A percentile compares a stretch with the other conserved stretches of the same genome.
Evolutionary conservation across 768 basidiomycete genomes (phyloP).

Genomic region (Pleurotus salmoneostramineus): DNA sequence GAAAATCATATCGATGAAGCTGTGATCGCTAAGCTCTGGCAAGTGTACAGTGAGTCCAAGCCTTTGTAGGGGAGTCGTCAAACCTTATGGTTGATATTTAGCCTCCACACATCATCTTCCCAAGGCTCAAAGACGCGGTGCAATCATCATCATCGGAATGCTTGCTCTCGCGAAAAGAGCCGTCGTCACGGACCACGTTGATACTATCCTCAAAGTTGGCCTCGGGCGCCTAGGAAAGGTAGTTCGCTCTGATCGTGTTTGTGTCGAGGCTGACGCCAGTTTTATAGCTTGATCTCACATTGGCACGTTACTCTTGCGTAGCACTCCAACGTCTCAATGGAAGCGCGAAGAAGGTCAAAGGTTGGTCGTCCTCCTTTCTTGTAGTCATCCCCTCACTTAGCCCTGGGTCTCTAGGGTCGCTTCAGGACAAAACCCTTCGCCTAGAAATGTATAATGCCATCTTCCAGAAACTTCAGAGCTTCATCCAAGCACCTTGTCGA

Average conservation of each 20-base stretch:
- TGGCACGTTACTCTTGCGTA: slow-evolving; percentile 92
- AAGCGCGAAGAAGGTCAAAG: slow-evolving; percentile 96
- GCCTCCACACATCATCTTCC: slow-evolving; percentile 76
- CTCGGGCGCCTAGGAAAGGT: slow-evolving; percentile 85
- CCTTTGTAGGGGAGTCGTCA: too few relatives aligned
- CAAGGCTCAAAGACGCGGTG: slow-evolving; percentile 83
- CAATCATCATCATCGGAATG: slow-evolving; percentile 98
- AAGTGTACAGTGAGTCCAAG: slow-evolving; percentile 78
- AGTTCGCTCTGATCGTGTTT: not conserved
- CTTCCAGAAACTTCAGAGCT: slow-evolving; percentile 77
- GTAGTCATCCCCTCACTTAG: not conserved
- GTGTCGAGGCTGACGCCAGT: not conserved
- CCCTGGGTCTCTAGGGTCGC: slow-evolving; percentile 54
- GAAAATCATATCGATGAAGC: slow-evolving; percentile 80
- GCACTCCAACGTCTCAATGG: slow-evolving; percentile 91
- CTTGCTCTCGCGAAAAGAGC: slow-evolving; percentile 82
- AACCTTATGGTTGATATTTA: slow-evolving; percentile 22
- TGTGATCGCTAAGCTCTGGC: slow-evolving; percentile 90
- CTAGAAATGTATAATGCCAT: slow-evolving; percentile 85
- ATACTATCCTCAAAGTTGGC: slow-evolving; percentile 82
- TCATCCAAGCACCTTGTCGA: slow-evolving; percentile 76
- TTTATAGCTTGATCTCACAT: slow-evolving; percentile 73
- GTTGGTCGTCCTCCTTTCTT: slow-evolving; percentile 28
- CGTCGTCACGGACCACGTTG: slow-evolving; percentile 73
- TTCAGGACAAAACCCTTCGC: slow-evolving; percentile 81